phyloP scores from a whole-genome alignment of 192 early-diverging fungal species.

The Backusella psychrophila region DNA sequence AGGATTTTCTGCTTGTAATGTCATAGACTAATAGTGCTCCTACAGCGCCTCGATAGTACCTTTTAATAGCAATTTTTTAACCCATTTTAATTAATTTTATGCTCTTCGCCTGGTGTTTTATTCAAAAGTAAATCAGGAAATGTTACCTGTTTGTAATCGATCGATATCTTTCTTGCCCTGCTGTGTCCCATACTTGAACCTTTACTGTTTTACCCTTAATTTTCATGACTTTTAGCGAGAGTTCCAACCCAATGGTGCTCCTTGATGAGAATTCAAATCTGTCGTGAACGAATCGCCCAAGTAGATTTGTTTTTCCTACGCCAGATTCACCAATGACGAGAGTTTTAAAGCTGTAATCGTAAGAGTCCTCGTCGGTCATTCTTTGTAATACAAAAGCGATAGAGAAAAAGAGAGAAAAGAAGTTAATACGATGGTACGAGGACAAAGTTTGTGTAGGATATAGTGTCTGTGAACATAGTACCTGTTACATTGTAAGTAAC shows the following conservation, averaged over 20 bases:
- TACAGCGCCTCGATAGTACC: constrained; percentile 77
- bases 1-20: constrained; percentile 57
- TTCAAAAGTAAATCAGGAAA: neutral
- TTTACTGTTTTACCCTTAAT: constrained; percentile 57
- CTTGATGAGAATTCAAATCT: constrained; percentile 42
- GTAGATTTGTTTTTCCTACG: constrained; percentile 48
- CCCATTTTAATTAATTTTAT: neutral
- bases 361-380: constrained; percentile 30
- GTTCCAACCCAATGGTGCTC: constrained; percentile 45
- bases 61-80: constrained; percentile 30
- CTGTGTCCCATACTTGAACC: constrained; percentile 79
- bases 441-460: neutral
- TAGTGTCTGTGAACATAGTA: neutral
- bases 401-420: neutral
- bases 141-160: constrained; percentile 49
- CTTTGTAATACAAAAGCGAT: neutral
- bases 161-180: constrained; percentile 90
- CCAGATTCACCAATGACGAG: constrained; percentile 59
- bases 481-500: constrained; percentile 4
- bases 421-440: neutral
- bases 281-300: constrained; percentile 42
- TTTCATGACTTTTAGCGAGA: constrained; percentile 31
- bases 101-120: neutral
- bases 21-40: constrained; percentile 81
- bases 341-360: constrained; percentile 50